A percentile compares a stretch with the other conserved stretches of the same genome.
Conservation (phyloP, 805 yeast genomes). For the Nakazawaea ishiwadae region DNA sequence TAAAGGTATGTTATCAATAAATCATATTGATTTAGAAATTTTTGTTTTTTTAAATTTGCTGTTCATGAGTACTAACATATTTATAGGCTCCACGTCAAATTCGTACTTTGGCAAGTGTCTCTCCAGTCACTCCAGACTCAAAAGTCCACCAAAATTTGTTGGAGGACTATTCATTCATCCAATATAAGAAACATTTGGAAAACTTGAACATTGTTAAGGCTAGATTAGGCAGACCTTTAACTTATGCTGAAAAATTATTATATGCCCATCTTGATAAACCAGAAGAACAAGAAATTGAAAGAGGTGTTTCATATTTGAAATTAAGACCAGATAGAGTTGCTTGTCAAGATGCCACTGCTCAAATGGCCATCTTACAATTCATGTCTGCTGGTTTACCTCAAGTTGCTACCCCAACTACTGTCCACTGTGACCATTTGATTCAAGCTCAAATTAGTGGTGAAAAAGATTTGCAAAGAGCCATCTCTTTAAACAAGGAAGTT, state of each 20-base stretch:
- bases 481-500: conserved; percentile 87
- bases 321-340: conserved; percentile 97
- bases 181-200: conserved; percentile 88
- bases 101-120: conserved; percentile 51
- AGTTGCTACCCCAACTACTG: conserved; percentile 91
- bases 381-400: conserved; percentile 91
- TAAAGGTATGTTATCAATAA: conserved; percentile 6
- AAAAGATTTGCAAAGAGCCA: conserved; percentile 73
- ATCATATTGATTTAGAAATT: too few species aligned
- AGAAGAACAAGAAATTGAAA: conserved; percentile 62
- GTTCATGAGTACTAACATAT: not conserved
- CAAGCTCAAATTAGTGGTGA: conserved; percentile 95
- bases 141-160: conserved; percentile 50
- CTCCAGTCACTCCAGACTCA: conserved; percentile 46
- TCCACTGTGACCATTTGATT: conserved; percentile 97
- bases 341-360: conserved; percentile 99
- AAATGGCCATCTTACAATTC: conserved; percentile 97
- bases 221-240: conserved; percentile 73
- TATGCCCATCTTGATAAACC: conserved; percentile 92
- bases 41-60: not conserved
- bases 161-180: conserved; percentile 80
- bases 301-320: conserved; percentile 90
- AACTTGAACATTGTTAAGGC: conserved; percentile 76
- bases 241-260: conserved; percentile 90
- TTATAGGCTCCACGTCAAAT: conserved; percentile 18